Conservation (phyloP, 495 filamentous ascomycete species). For the Hamigera avellanea region DNA sequence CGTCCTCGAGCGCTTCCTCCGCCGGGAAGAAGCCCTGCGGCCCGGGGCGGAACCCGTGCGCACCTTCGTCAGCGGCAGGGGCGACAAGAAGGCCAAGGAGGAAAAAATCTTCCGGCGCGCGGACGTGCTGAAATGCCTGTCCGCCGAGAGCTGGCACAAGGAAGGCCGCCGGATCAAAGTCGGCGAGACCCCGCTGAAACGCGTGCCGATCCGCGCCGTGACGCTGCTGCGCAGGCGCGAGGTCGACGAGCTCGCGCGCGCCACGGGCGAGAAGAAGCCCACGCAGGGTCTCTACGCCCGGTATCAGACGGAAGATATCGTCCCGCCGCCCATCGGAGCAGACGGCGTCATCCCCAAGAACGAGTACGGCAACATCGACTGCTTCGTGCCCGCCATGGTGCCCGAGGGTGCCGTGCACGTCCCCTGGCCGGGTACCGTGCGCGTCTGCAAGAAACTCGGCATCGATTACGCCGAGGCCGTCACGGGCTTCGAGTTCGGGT, state of each 20-base stretch:
- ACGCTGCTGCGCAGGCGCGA: conserved; percentile 82
- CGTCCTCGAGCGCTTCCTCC: conserved; percentile 76
- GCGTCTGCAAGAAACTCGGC: conserved; percentile 69
- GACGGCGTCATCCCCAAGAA: conserved; percentile 90
- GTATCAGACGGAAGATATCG: conserved; percentile 90
- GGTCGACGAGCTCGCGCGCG: conserved; percentile 69
- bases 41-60: conserved; percentile 60
- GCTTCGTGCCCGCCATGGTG: conserved; percentile 89
- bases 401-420: conserved; percentile 76
- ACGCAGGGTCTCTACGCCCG: conserved; percentile 75
- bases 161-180: conserved; percentile 69
- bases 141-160: conserved; percentile 95
- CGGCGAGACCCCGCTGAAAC: conserved; percentile 68
- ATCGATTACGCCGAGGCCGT: conserved; percentile 93
- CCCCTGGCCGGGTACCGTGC: conserved; percentile 60
- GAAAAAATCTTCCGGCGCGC: conserved; percentile 72
- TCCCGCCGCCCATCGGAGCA: conserved; percentile 63
- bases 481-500: conserved; percentile 91
- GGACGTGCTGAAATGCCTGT: conserved; percentile 77
- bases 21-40: conserved; percentile 80
- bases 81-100: conserved; percentile 52
- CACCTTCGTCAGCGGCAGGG: conserved; percentile 58
- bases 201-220: conserved; percentile 80
- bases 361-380: conserved; percentile 91
- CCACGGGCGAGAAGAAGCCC: conserved; percentile 73